A percentile compares a stretch with the other conserved stretches of the same genome.
phyloP scores from a whole-genome alignment of 108 stramenopile species.

The Schizochytrium sp. region DNA sequence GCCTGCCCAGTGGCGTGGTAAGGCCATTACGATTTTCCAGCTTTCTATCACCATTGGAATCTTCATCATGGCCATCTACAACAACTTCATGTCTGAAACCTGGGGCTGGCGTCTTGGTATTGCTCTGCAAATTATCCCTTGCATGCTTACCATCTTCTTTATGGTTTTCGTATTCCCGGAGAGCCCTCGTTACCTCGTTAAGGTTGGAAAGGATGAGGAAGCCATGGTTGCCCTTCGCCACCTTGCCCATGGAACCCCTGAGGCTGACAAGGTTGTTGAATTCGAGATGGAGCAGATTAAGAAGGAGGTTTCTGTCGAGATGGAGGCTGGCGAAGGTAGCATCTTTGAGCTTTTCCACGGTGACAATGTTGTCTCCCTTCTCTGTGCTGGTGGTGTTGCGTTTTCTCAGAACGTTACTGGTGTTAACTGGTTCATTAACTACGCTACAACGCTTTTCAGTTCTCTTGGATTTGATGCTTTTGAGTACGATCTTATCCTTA shows the following conservation, averaged over 20 bases:
- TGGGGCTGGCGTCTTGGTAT: conserved; percentile 59
- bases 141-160: conserved; percentile 15
- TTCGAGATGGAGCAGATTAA: not conserved
- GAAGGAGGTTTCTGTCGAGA: no score
- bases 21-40: conserved; percentile 18
- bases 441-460: conserved; percentile 1
- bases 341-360: conserved; percentile 7
- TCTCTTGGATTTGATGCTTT: not conserved
- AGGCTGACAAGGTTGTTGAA: not conserved
- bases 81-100: not conserved
- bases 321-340: not conserved
- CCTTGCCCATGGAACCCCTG: not conserved
- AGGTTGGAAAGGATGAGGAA: not conserved
- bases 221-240: conserved; percentile 1
- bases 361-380: not conserved
- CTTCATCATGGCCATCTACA: conserved; percentile 30
- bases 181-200: conserved; percentile 13
- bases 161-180: conserved; percentile 7
- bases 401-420: conserved; percentile 12
- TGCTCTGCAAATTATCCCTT: conserved; percentile 55
- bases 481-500: conserved; percentile 17
- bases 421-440: conserved; percentile 11
- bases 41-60: conserved; percentile 57
- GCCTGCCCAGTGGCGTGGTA: conserved; percentile 3
- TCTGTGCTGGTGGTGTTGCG: not conserved